Evolutionary conservation across 1,284 basidiomycete genomes (phyloP).

Genomic region (Cryptococcus jaspeensis): DNA sequence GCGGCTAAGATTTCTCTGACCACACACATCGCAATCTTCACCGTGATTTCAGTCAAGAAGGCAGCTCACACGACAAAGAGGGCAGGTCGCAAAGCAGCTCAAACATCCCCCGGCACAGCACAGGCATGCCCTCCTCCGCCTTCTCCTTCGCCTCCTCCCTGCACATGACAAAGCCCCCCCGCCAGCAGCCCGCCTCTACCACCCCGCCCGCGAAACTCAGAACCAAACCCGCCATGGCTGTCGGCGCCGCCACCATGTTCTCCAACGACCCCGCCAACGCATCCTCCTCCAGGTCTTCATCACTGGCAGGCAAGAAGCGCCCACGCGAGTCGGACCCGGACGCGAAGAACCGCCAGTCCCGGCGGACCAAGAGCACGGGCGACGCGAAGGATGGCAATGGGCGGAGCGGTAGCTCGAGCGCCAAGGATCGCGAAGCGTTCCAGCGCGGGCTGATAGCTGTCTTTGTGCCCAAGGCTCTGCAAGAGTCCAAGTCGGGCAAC

Average conservation of each 20-base stretch:
- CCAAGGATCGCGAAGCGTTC: conserved; percentile 43
- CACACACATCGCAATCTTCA: too few relatives aligned
- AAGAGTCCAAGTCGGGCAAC: conserved; percentile 46
- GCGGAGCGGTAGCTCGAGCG: conserved; percentile 9
- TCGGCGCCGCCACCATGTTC: conserved; percentile 16
- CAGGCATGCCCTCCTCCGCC: conserved; percentile 22
- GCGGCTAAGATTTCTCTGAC: too few relatives aligned
- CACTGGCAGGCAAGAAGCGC: conserved; percentile 43
- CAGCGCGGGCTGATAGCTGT: conserved; percentile 49
- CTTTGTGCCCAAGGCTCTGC: conserved; percentile 49
- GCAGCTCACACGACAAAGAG: too few relatives aligned
- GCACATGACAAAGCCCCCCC: conserved; percentile 30
- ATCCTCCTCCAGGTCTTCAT: conserved; percentile 33
- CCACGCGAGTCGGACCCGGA: conserved; percentile 39
- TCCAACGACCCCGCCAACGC: conserved; percentile 19
- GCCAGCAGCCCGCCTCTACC: conserved; percentile 1
- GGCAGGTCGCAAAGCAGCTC: too few relatives aligned
- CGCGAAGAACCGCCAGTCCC: conserved; percentile 17
- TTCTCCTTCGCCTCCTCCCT: conserved; percentile 34
- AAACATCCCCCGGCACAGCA: too few relatives aligned
- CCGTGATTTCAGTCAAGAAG: too few relatives aligned
- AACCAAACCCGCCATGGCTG: conserved; percentile 10
- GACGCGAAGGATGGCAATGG: conserved; percentile 24
- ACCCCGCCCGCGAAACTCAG: conserved; percentile 10
- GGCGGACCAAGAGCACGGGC: conserved; percentile 47